Evolutionary conservation across 2,329 filamentous ascomycete species (phyloP), one percentile per base, ranked within the genome.

Genomic region (Fusarium sp.): DNA sequence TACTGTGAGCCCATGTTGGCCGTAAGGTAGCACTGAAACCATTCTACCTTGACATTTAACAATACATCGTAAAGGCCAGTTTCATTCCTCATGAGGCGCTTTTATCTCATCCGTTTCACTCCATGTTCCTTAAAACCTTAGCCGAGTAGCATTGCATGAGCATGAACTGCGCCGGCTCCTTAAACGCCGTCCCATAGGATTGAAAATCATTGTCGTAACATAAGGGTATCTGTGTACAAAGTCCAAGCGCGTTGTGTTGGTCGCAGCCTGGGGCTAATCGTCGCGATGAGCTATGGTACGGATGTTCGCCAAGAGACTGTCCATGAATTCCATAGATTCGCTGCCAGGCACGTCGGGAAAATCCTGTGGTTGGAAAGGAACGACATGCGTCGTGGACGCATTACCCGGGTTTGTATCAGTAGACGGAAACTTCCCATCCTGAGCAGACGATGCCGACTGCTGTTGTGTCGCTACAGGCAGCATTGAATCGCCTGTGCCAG

Each of bases 281-380:
- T 56, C 48, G 25, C 73, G 72, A 20, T 72, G 72, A 25, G 79
- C 80, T 12, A 81, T 82, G 52, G 82, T 79, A 44, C 82, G 81
- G 16, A 88, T 77, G 67, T 87, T 86, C 45, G 76, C 74, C 81
- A 88, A 83, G 80, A 88, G 84, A 65, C 82, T 82, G 74, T 87
- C 84, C 46, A 88, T 81, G 42, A 87, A 79, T 27, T 83, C 78
- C 78, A 82, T 81, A n/a, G 82, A 83, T 70, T 83, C 83, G 51
- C 77, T 73, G 13, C 79, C 80, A 11, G 83, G 80, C 24, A 83
- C 81, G 57, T 84, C 82, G 3, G 81, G 76, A 52, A 83, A 81
- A 18, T 78, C 79, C 37, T 79, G 79, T n/a, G 67, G 67, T 25
- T 57, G 46, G 10, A 48, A 25, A 18, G 49, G 46, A n/a, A 41